phyloP scores from a whole-genome alignment of 208 protist genomes.

The Kentomonas sorsogonicus region DNA sequence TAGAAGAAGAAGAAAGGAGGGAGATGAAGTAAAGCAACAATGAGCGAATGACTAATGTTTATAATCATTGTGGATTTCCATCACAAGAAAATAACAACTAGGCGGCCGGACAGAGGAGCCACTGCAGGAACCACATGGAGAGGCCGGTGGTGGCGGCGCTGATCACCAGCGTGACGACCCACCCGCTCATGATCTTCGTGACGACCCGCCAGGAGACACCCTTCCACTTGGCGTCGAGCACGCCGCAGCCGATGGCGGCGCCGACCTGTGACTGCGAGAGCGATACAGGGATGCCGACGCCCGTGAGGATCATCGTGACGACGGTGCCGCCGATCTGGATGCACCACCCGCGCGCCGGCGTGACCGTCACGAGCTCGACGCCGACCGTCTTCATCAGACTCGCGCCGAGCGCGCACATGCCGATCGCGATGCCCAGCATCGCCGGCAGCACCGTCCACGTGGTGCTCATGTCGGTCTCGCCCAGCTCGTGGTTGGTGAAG shows the following conservation, averaged over 20 bases:
- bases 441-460: conserved; percentile 68
- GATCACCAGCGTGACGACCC: conserved; percentile 71
- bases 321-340: conserved; percentile 74
- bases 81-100: no score
- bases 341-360: conserved; percentile 75
- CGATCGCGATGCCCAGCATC: conserved; percentile 81
- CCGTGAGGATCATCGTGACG: conserved; percentile 79
- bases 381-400: conserved; percentile 83
- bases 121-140: conserved; percentile 35
- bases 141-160: conserved; percentile 56
- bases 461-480: conserved; percentile 35
- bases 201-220: conserved; percentile 69
- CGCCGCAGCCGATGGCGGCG: conserved; percentile 71
- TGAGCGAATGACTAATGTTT: no score
- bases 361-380: conserved; percentile 79
- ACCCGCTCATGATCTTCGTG: conserved; percentile 66
- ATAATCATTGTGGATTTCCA: no score
- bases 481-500: conserved; percentile 63
- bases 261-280: conserved; percentile 78
- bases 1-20: no score
- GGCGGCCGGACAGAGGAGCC: conserved; percentile 43
- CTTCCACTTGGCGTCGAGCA: conserved; percentile 48
- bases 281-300: conserved; percentile 75
- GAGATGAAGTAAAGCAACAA: no score
- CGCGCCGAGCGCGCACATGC: conserved; percentile 69